phyloP scores from a whole-genome alignment of 306 rosid genomes.

The Quercus aquifolioides region DNA sequence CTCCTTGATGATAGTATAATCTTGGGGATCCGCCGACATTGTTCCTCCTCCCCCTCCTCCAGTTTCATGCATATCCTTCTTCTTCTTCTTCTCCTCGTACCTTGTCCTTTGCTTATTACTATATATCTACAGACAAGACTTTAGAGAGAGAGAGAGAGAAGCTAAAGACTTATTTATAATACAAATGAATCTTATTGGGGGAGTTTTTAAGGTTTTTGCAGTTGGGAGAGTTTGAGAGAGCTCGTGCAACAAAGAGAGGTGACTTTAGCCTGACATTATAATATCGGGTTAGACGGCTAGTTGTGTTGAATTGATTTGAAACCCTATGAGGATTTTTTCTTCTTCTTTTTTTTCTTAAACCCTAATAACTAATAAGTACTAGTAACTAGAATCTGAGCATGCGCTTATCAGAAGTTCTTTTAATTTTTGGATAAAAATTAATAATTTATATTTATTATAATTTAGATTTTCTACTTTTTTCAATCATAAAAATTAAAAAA shows the following conservation, averaged over 20 bases:
- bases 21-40: slow-evolving; percentile 68
- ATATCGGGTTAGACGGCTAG: no score
- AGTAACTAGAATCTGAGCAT: rapidly evolving
- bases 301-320: no score
- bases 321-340: no score
- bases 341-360: slow-evolving; percentile 12
- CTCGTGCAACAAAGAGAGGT: no score
- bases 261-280: no score
- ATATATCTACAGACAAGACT: background rate
- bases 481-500: no score
- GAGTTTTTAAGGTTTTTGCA: slow-evolving; percentile 4
- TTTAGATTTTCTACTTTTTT: no score
- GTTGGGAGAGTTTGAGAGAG: no score
- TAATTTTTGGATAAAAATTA: no score
- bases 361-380: slow-evolving; percentile 21
- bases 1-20: slow-evolving; percentile 73
- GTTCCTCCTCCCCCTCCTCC: slow-evolving; percentile 27
- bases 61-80: slow-evolving; percentile 31
- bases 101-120: background rate
- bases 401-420: rapidly evolving
- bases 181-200: background rate
- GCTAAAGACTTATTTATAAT: background rate
- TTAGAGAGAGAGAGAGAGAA: background rate
- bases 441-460: no score
- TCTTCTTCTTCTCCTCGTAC: background rate